phyloP scores from a whole-genome alignment of 192 early-diverging fungal genomes.

The Spizellomyces sp. region DNA sequence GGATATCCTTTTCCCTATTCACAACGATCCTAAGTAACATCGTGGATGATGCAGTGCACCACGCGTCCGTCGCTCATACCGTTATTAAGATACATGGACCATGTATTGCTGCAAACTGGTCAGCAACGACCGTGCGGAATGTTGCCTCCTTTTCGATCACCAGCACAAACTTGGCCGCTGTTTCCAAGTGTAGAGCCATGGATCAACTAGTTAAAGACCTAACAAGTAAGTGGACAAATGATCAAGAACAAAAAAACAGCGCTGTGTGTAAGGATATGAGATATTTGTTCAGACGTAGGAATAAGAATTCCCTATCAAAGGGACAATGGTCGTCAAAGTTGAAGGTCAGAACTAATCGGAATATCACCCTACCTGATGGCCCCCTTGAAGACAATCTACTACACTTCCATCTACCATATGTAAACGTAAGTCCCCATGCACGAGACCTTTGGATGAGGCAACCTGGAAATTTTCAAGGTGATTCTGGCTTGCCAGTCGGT shows the following conservation, averaged over 20 bases:
- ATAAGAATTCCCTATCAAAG: conserved; percentile 12
- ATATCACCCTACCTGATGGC: conserved; percentile 10
- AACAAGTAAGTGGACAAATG: no score
- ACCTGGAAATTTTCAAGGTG: neutral
- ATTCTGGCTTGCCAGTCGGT: no score
- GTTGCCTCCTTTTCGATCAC: conserved; percentile 47
- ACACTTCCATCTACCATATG: conserved; percentile 19
- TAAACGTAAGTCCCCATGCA: conserved; percentile 27
- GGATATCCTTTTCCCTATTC: conserved; percentile 46
- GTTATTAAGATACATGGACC: conserved; percentile 29
- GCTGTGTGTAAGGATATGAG: no score
- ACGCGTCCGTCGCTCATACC: conserved; percentile 2
- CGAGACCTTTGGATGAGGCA: conserved; percentile 39
- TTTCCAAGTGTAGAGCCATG: neutral
- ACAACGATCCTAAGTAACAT: no score
- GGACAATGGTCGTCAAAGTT: no score
- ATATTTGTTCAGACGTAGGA: conserved; percentile 18
- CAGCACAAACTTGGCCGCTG: conserved; percentile 32
- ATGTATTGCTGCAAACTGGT: neutral
- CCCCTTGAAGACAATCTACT: conserved; percentile 13
- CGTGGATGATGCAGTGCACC: neutral
- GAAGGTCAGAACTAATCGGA: no score
- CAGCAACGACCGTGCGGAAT: conserved; percentile 28
- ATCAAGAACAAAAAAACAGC: no score
- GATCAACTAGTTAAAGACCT: no score